Evolutionary conservation across 2,329 filamentous ascomycete species (phyloP).

Genomic region (Lecanicillium sp.): DNA sequence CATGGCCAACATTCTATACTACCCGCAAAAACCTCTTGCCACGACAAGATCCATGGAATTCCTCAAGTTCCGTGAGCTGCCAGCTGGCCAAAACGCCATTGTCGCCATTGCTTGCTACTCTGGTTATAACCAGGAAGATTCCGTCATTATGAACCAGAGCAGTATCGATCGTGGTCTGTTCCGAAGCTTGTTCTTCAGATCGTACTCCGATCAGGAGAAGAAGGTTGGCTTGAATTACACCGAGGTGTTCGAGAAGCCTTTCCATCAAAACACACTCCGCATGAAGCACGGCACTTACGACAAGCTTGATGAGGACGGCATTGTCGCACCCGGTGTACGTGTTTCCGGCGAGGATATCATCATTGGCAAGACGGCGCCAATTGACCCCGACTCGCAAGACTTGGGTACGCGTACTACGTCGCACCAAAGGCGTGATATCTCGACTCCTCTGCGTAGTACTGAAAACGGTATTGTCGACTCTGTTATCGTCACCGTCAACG

Average conservation of each 20-base stretch:
- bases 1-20: constrained; percentile 98
- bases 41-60: constrained; percentile 98
- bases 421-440: constrained; percentile 91
- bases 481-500: constrained; percentile 88
- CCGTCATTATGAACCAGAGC: constrained; percentile 99
- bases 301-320: constrained; percentile 94
- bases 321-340: constrained; percentile 86
- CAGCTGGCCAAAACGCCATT: constrained; percentile 95
- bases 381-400: constrained; percentile 87
- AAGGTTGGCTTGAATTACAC: constrained; percentile 87
- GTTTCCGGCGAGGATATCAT: constrained; percentile 98
- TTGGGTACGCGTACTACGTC: constrained; percentile 83
- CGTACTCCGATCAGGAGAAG: constrained; percentile 96
- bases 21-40: constrained; percentile 93
- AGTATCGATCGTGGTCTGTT: constrained; percentile 97
- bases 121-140: constrained; percentile 99
- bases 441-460: constrained; percentile 86
- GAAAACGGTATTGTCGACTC: constrained; percentile 96
- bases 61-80: constrained; percentile 93
- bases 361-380: constrained; percentile 95
- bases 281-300: constrained; percentile 95
- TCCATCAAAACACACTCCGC: constrained; percentile 76
- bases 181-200: constrained; percentile 94
- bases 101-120: constrained; percentile 97
- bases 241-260: constrained; percentile 93